Conservation (phyloP, 495 filamentous ascomycete genomes). For the Glarea lozoyensis region DNA sequence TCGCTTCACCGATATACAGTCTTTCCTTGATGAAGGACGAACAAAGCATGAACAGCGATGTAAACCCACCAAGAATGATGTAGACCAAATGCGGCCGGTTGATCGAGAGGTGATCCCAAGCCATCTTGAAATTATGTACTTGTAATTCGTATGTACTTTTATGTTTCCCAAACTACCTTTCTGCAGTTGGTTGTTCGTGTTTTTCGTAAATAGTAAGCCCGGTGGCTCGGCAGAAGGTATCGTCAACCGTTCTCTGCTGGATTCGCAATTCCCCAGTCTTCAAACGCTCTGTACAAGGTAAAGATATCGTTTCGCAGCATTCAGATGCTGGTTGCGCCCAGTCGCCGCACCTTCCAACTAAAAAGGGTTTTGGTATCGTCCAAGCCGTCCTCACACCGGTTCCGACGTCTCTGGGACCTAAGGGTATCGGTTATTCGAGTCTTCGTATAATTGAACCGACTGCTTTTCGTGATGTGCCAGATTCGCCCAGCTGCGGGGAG, state of each 20-base stretch:
- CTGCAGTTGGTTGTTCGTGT: not conserved
- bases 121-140: conserved; percentile 50
- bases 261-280: conserved; percentile 19
- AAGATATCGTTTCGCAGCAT: conserved; percentile 31
- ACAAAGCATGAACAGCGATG: conserved; percentile 95
- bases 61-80: conserved; percentile 96
- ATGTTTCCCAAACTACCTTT: not conserved
- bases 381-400: too few relatives aligned
- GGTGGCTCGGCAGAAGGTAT: too few relatives aligned
- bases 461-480: too few relatives aligned
- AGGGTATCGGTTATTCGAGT: too few relatives aligned
- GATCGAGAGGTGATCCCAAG: conserved; percentile 85
- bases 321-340: conserved; percentile 40
- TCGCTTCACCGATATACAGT: conserved; percentile 97
- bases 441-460: too few relatives aligned
- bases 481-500: too few relatives aligned
- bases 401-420: too few relatives aligned
- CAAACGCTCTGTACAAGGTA: conserved; percentile 19
- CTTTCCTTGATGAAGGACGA: conserved; percentile 97
- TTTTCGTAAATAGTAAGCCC: not conserved
- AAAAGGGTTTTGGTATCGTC: conserved; percentile 2
- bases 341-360: conserved; percentile 35
- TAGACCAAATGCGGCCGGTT: conserved; percentile 97
- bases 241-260: conserved; percentile 12
- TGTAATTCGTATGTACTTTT: not conserved